These are phyloP conservation scores for Rhazya stricta DNA, from an alignment of 257 asterid species.

Conservation along the genomic window DNA sequence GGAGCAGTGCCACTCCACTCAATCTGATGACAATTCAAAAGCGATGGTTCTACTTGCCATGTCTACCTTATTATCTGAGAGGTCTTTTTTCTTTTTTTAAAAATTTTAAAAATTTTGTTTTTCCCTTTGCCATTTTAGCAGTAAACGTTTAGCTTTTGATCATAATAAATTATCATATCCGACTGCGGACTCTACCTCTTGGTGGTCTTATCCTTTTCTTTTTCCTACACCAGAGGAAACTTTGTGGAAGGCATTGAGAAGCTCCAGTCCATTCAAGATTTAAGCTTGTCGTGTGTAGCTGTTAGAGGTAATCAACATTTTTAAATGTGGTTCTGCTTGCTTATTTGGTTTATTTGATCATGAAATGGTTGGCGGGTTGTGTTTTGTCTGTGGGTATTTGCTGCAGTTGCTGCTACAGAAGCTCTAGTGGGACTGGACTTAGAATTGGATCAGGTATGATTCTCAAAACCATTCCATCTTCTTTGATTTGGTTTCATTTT, in stretches of 20 bases:
- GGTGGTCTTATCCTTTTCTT: not conserved
- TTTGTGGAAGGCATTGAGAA: constrained; percentile 70
- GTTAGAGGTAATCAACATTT: constrained; percentile 51
- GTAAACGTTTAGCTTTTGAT: not conserved
- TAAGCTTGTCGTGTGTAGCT: constrained; percentile 48
- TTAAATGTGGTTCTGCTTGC: not conserved
- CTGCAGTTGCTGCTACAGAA: constrained; percentile 90
- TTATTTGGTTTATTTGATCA: not conserved
- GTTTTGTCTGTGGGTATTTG: constrained; percentile 18
- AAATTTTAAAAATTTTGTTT: not conserved
- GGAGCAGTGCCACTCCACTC: constrained; percentile 84
- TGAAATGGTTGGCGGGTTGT: constrained; percentile 4
- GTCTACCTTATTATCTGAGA: constrained; percentile 69
- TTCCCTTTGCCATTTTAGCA: not conserved
- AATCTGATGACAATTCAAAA: constrained; percentile 63
- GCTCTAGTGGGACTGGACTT: constrained; percentile 76
- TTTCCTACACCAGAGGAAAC: constrained; percentile 42
- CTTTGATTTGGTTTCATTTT: not conserved
- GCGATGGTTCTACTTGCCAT: constrained; percentile 76
- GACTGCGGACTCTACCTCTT: not conserved
- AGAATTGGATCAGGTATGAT: constrained; percentile 45
- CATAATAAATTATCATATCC: not conserved
- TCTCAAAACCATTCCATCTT: not conserved
- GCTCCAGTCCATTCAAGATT: constrained; percentile 53
- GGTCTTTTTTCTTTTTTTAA: constrained; percentile 28